Conservation (phyloP, 805 yeast genomes). For the Saturnispora halmiae region DNA sequence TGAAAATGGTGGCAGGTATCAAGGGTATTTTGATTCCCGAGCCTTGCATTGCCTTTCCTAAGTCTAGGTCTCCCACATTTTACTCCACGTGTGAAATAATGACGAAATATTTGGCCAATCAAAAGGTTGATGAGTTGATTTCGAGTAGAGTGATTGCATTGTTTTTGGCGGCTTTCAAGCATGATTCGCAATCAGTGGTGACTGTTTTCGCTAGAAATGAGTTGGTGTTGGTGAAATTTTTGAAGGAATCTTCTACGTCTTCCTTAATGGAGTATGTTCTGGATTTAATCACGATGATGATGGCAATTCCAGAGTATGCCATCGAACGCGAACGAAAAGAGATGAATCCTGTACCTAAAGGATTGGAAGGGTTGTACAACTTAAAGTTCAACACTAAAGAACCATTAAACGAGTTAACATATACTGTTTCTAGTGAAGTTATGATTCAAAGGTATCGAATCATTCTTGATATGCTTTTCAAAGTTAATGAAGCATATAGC, state of each 20-base stretch:
- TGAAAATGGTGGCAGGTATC: conserved; percentile 26
- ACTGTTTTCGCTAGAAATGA: conserved; percentile 16
- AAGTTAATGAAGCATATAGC: not conserved
- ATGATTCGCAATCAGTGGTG: conserved; percentile 16
- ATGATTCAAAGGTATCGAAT: not conserved
- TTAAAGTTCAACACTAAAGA: conserved; percentile 14
- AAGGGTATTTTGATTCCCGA: conserved; percentile 33
- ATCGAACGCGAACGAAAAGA: conserved; percentile 16
- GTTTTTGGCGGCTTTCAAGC: conserved; percentile 13
- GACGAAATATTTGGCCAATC: conserved; percentile 17
- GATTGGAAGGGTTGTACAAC: conserved; percentile 18
- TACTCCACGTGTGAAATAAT: conserved; percentile 15
- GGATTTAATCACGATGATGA: conserved; percentile 20
- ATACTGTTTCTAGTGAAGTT: not conserved
- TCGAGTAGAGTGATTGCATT: conserved; percentile 20
- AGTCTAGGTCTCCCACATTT: conserved; percentile 12
- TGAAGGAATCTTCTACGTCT: conserved; percentile 19
- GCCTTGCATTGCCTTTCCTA: conserved; percentile 15
- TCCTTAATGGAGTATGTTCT: conserved; percentile 20
- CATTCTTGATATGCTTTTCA: conserved; percentile 2
- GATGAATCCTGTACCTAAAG: conserved; percentile 18
- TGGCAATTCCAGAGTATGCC: conserved; percentile 26
- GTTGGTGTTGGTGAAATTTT: conserved; percentile 18
- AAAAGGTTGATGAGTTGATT: conserved; percentile 19
- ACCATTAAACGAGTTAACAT: conserved; percentile 9